Base-by-base conservation (phyloP, 495 filamentous ascomycete genomes). In the Penicillium cinerascens region DNA sequence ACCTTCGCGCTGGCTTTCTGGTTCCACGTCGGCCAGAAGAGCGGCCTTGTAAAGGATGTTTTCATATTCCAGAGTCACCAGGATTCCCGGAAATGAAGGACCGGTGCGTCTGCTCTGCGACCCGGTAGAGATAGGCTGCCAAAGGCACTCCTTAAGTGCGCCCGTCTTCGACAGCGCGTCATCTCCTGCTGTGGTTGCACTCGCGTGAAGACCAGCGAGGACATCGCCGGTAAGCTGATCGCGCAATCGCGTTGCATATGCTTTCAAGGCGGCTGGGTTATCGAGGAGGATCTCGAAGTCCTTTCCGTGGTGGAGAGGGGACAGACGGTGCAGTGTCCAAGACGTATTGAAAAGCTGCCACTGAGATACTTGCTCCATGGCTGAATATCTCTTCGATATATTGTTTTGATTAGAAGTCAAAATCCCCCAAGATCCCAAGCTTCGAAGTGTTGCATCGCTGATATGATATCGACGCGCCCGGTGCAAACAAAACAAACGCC, bases 311-410 rank as follows among this genome's bases (percentile, higher is more conserved):
- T 79, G 70, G 22, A 84, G 72, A 15, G 79, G 79, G 2, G 80
- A 81, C 36, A 84, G 69, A 35, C 78, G 76, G 56, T 83, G 70
- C n/a, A 78, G 55, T 8, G 74, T 77, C 71, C 78, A 84, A 8
- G 78, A 81, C 1, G 77, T 78, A 44, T 80, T 78, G 47, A 81
- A 76, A 26, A 84, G 69, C 22, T 70, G 65, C n/a, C 47, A 43
- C 6, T 54, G 44, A n/a, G 43, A 61, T 44, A 58, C 46, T 49
- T 50, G 49, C 29, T 61, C 61, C 70, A 75, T 72, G 39, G 23
- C 48, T 16, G 17, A 1, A 15, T 38, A 23, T 39, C n/a, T 39
- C 6, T 39, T 2, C 9, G 16, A 39, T 17, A 2, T 20, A 39
- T 11, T 33, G 2, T 33, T 11, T 33, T 3, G 29, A 15, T 29